Percentiles rank a stretch among this genome's conserved stretches.
These are phyloP conservation scores for Pecoramyces ruminantium DNA, from an alignment of 192 early-diverging fungal genomes.

Conservation along the genomic window DNA sequence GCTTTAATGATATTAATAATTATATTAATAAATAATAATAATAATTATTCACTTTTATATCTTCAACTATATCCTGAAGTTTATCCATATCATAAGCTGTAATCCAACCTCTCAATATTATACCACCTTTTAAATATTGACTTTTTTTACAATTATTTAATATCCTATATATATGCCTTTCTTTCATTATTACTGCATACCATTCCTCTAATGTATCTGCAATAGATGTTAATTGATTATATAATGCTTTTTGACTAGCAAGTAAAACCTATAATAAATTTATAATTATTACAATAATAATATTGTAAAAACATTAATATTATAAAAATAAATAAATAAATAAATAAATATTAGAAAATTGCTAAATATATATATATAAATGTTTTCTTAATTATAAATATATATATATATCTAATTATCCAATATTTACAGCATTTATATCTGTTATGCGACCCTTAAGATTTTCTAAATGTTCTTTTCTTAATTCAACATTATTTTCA, in stretches of 20 bases:
- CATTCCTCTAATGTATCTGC: not conserved
- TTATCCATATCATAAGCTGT: not conserved
- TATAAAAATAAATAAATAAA: too few species aligned
- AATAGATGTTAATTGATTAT: not conserved
- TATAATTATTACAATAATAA: too few species aligned
- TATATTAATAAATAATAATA: not conserved
- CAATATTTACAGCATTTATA: not conserved
- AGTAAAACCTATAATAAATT: not conserved
- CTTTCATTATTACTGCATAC: not conserved
- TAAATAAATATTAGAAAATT: too few species aligned
- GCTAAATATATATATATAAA: too few species aligned
- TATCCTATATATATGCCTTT: not conserved
- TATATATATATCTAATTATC: too few species aligned
- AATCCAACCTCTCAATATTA: not conserved
- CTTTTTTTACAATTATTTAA: not conserved
- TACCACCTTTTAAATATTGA: not conserved
- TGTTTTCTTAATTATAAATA: too few species aligned
- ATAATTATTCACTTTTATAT: not conserved
- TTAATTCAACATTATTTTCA: conserved; percentile 49
- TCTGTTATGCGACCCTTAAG: not conserved
- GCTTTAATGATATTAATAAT: too few species aligned
- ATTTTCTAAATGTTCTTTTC: not conserved
- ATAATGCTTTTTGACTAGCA: not conserved
- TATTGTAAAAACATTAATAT: too few species aligned
- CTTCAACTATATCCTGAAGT: not conserved